These are phyloP conservation scores for Cylindrodendrum hubeiense DNA, from an alignment of 2,329 filamentous ascomycete species.

Conservation along the genomic window DNA sequence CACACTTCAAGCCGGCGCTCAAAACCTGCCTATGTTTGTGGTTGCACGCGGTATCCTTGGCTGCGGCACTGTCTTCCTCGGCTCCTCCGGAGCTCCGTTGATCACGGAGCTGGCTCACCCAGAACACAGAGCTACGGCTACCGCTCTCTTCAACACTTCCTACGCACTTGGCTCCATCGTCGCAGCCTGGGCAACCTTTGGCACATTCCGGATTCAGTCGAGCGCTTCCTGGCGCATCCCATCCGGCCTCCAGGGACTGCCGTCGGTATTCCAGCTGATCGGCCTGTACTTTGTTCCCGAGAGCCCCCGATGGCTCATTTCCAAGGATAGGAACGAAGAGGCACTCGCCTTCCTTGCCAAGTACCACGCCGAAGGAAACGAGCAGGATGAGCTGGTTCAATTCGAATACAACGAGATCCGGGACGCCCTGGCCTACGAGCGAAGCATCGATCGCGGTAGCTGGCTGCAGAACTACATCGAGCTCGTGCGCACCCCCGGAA, in stretches of 20 bases:
- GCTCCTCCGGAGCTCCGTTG: constrained; percentile 1
- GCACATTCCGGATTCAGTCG: constrained; percentile 14
- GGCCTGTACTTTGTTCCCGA: constrained; percentile 19
- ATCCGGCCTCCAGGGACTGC: constrained; percentile 15
- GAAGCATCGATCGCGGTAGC: neutral
- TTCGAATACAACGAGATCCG: constrained; percentile 21
- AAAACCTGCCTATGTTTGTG: constrained; percentile 23
- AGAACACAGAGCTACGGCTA: constrained; percentile 3
- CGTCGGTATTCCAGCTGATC: constrained; percentile 17
- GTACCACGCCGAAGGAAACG: constrained; percentile 21
- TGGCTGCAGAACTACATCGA: constrained; percentile 20
- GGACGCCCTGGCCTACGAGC: neutral
- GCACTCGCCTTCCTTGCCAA: constrained; percentile 15
- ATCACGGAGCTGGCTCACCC: constrained; percentile 23
- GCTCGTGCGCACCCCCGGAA: constrained; percentile 9
- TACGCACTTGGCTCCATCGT: constrained; percentile 22
- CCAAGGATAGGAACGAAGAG: constrained; percentile 5
- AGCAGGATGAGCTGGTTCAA: constrained; percentile 7
- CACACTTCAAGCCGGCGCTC: constrained; percentile 5
- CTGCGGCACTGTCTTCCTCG: constrained; percentile 7
- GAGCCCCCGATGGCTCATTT: constrained; percentile 20
- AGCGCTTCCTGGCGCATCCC: constrained; percentile 24
- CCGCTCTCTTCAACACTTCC: constrained; percentile 16
- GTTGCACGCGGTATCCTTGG: constrained; percentile 17
- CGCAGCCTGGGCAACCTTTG: constrained; percentile 21